A percentile compares a stretch with the other conserved stretches of the same genome.
Evolutionary conservation across 495 filamentous ascomycete species (phyloP).

Genomic region (Letharia lupina): DNA sequence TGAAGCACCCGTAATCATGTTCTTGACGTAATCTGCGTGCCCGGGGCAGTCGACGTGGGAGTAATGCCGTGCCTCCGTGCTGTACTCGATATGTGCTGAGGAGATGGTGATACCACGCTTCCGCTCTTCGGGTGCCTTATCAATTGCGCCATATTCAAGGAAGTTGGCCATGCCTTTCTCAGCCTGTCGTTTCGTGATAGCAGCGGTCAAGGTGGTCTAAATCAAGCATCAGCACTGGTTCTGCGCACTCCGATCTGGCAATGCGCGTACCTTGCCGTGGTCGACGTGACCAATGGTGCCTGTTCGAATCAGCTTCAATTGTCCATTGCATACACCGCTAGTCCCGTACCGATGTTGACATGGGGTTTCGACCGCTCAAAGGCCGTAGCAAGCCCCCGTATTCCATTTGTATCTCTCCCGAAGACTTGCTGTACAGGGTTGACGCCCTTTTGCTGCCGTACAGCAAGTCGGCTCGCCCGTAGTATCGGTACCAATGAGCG

Average conservation of each 20-base stretch:
- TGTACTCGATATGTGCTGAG: conserved; percentile 95
- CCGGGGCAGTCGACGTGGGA: conserved; percentile 99
- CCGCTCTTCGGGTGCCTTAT: conserved; percentile 97
- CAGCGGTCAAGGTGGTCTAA: conserved; percentile 93
- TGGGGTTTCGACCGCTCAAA: conserved; percentile 93
- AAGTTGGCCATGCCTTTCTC: conserved; percentile 88
- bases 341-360: conserved; percentile 78
- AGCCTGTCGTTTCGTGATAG: conserved; percentile 94
- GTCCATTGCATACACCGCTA: not conserved
- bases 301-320: conserved; percentile 30
- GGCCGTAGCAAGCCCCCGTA: conserved; percentile 63
- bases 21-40: conserved; percentile 99
- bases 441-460: conserved; percentile 50
- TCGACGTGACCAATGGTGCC: conserved; percentile 99
- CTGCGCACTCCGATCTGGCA: not conserved
- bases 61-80: conserved; percentile 86
- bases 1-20: conserved; percentile 98
- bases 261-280: conserved; percentile 78
- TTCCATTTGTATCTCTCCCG: conserved; percentile 55
- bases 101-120: conserved; percentile 99
- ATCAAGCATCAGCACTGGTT: conserved; percentile 9
- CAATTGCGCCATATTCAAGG: conserved; percentile 94
- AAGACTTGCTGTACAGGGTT: conserved; percentile 66
- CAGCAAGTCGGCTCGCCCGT: conserved; percentile 56
- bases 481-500: conserved; percentile 61